Percentiles rank a stretch among this genome's conserved stretches.
Evolutionary conservation across 2,329 filamentous ascomycete species (phyloP).

Genomic region (Fusarium dimerum): DNA sequence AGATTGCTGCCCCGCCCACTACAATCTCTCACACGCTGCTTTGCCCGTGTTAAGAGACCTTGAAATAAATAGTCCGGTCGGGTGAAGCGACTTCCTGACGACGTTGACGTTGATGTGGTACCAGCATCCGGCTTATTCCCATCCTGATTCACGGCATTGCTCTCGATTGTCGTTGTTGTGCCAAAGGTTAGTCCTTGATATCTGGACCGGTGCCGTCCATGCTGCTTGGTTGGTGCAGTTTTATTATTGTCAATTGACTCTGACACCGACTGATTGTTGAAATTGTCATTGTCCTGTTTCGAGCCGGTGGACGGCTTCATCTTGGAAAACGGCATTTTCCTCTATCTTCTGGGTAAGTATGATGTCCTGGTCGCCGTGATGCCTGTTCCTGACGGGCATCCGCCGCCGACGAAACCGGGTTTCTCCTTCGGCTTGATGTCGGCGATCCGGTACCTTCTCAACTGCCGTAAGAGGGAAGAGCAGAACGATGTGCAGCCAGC

Average conservation of each 20-base stretch:
- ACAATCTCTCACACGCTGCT: conserved; percentile 25
- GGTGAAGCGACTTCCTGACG: conserved; percentile 17
- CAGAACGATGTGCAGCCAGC: too few species aligned
- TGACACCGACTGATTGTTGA: conserved; percentile 1
- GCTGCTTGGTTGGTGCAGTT: conserved; percentile 11
- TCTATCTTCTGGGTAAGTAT: too few species aligned
- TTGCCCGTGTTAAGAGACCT: conserved; percentile 23
- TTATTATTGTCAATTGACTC: conserved; percentile 17
- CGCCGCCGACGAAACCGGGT: neutral
- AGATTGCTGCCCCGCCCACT: conserved; percentile 6
- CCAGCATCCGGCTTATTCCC: too few species aligned
- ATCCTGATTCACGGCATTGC: too few species aligned
- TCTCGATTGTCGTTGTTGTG: too few species aligned
- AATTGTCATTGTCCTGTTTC: conserved; percentile 5
- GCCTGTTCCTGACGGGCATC: too few species aligned
- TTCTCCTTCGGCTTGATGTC: neutral
- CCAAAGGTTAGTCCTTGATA: too few species aligned
- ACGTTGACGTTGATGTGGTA: neutral
- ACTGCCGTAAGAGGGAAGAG: too few species aligned
- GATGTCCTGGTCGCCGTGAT: too few species aligned
- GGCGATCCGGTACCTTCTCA: too few species aligned
- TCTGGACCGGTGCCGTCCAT: conserved; percentile 13
- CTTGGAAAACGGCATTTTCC: too few species aligned
- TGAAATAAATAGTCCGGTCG: conserved; percentile 24
- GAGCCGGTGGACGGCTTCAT: conserved; percentile 1